These are phyloP conservation scores for Leccinum ochraceum DNA, from an alignment of 768 basidiomycete genomes.

Conservation along the genomic window DNA sequence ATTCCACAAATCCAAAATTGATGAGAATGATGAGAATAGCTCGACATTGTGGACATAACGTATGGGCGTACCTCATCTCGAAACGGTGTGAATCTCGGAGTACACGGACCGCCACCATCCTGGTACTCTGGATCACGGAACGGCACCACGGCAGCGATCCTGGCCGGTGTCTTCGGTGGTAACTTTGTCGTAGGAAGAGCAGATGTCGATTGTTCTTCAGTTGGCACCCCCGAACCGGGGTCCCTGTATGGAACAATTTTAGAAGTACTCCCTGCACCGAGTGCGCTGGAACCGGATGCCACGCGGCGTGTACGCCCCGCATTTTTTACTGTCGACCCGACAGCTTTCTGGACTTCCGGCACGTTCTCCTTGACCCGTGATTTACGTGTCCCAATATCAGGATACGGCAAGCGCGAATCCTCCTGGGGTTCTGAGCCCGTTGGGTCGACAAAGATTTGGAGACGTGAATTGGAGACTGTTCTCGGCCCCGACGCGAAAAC, in stretches of 20 bases:
- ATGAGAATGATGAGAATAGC: constrained; percentile 7
- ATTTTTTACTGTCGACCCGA: constrained; percentile 65
- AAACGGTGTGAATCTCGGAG: constrained; percentile 69
- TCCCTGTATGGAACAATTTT: constrained; percentile 70
- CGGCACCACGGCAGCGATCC: constrained; percentile 36
- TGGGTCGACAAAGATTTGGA: constrained; percentile 77
- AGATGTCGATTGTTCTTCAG: constrained; percentile 28
- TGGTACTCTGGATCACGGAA: constrained; percentile 39
- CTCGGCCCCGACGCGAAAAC: constrained; percentile 35
- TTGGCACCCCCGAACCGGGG: constrained; percentile 45
- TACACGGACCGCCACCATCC: constrained; percentile 39
- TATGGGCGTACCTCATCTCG: constrained; percentile 60
- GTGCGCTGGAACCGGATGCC: constrained; percentile 36
- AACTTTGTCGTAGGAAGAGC: constrained; percentile 33
- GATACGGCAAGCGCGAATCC: constrained; percentile 52
- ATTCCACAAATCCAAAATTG: constrained; percentile 3
- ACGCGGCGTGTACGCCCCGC: constrained; percentile 57
- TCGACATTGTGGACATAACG: constrained; percentile 9
- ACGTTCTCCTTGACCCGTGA: constrained; percentile 79
- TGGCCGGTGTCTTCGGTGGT: constrained; percentile 38
- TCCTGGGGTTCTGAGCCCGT: constrained; percentile 50
- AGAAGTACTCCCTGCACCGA: constrained; percentile 39
- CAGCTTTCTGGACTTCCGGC: constrained; percentile 66
- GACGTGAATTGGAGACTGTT: constrained; percentile 52
- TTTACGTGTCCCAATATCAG: constrained; percentile 76